Conservation (phyloP, 1,284 basidiomycete species). For the Rhodotorula sp. region DNA sequence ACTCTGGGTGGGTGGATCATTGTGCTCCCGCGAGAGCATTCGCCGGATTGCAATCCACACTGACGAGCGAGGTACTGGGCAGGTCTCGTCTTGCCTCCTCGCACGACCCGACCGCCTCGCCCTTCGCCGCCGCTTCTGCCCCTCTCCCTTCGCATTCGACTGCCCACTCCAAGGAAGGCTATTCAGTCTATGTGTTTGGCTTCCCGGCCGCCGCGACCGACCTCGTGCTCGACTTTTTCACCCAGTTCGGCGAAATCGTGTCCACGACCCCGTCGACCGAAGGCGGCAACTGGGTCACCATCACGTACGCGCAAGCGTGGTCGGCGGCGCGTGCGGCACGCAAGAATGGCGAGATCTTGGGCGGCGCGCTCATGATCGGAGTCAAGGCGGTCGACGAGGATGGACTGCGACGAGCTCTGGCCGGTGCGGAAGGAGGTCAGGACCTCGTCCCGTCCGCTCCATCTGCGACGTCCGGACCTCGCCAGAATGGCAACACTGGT, state of each 20-base stretch:
- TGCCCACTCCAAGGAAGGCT: slow-evolving; percentile 14
- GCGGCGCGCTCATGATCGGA: slow-evolving; percentile 74
- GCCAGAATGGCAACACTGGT: slow-evolving; percentile 1
- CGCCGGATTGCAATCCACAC: too few species aligned
- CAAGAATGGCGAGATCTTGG: slow-evolving; percentile 71
- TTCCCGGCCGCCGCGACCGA: slow-evolving; percentile 41
- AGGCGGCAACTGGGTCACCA: slow-evolving; percentile 48
- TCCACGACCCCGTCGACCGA: slow-evolving; percentile 30
- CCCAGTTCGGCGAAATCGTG: slow-evolving; percentile 41
- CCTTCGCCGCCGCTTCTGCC: slow-evolving; percentile 9
- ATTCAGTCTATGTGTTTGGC: slow-evolving; percentile 44
- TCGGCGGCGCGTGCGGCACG: slow-evolving; percentile 70
- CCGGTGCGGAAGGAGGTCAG: not conserved
- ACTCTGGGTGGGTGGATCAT: slow-evolving; percentile 10
- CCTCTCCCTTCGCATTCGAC: slow-evolving; percentile 13
- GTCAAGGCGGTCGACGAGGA: slow-evolving; percentile 62
- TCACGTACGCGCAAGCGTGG: slow-evolving; percentile 59
- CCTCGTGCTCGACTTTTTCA: slow-evolving; percentile 41
- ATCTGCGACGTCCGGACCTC: not conserved
- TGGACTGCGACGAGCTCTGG: slow-evolving; percentile 18
- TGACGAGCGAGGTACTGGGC: not conserved
- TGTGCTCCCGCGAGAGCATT: not conserved
- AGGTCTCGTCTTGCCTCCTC: slow-evolving; percentile 8
- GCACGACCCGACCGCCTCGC: slow-evolving; percentile 11
- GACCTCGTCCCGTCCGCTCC: not conserved